Evolutionary conservation across 371 early-diverging fungal genomes (phyloP).

Genomic region (Neoconidiobolus thromboides): DNA sequence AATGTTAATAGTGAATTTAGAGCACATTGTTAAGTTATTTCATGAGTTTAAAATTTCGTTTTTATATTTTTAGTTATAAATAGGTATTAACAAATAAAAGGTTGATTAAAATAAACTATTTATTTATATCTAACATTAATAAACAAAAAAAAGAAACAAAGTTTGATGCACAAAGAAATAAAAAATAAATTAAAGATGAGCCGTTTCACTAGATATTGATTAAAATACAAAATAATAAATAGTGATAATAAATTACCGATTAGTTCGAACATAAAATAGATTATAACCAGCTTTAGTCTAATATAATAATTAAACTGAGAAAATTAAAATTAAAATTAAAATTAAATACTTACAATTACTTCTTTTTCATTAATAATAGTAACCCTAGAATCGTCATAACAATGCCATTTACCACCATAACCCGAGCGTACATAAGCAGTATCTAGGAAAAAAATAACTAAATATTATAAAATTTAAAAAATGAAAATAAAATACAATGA

Average conservation of each 20-base stretch:
- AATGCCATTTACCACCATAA: conserved; percentile 64
- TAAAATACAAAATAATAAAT: not conserved
- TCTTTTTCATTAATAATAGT: conserved; percentile 37
- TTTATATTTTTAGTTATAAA: too few species aligned
- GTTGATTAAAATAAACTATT: too few species aligned
- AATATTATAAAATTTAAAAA: not conserved
- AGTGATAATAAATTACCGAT: not conserved
- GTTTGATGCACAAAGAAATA: too few species aligned
- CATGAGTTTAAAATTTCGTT: too few species aligned
- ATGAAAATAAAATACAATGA: conserved; percentile 33
- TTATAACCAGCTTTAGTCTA: conserved; percentile 8
- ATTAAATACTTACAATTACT: conserved; percentile 26
- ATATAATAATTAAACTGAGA: not conserved
- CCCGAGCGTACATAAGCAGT: conserved; percentile 76
- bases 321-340: conserved; percentile 14
- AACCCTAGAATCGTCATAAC: conserved; percentile 82
- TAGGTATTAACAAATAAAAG: too few species aligned
- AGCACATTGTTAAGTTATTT: too few species aligned
- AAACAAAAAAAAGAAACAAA: too few species aligned
- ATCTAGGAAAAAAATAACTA: conserved; percentile 16
- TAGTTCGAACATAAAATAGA: conserved; percentile 9
- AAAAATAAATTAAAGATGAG: not conserved
- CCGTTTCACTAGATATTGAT: not conserved
- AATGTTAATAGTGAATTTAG: too few species aligned
- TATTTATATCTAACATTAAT: too few species aligned